Conservation (phyloP, 805 yeast species). For the Candida stauntonica region DNA sequence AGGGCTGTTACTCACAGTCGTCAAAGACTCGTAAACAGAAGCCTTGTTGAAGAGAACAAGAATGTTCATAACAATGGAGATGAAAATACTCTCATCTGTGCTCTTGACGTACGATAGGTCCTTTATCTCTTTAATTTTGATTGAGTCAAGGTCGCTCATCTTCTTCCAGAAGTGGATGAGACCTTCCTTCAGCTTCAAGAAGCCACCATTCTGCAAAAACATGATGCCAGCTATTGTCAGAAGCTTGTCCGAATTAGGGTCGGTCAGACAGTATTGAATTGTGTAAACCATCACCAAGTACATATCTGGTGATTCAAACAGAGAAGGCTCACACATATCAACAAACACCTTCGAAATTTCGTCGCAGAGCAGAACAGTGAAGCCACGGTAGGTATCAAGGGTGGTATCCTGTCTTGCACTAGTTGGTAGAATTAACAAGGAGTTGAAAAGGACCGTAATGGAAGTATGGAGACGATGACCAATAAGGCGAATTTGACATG, state of each 20-base stretch:
- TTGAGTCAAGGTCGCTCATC: conserved; percentile 21
- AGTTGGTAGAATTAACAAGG: conserved; percentile 42
- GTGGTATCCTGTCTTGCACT: conserved; percentile 43
- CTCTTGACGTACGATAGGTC: conserved; percentile 35
- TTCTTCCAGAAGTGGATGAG: conserved; percentile 27
- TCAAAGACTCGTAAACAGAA: conserved; percentile 33
- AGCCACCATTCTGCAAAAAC: conserved; percentile 51
- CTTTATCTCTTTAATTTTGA: conserved; percentile 29
- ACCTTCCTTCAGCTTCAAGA: conserved; percentile 30
- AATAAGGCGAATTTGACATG: conserved; percentile 51
- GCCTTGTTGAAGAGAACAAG: conserved; percentile 44
- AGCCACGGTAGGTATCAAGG: conserved; percentile 32
- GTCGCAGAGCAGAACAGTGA: conserved; percentile 39
- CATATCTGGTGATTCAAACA: conserved; percentile 24
- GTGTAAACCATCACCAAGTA: conserved; percentile 35
- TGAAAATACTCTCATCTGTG: conserved; percentile 32
- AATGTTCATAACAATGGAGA: conserved; percentile 39
- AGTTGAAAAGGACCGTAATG: conserved; percentile 37
- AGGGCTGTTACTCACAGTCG: conserved; percentile 30
- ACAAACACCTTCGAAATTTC: conserved; percentile 25
- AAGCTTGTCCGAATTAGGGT: conserved; percentile 30
- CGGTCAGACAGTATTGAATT: conserved; percentile 32
- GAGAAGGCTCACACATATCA: conserved; percentile 22
- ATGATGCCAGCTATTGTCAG: conserved; percentile 39
- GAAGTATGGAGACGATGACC: conserved; percentile 44